phyloP scores from a whole-genome alignment of 1,139 yeast genomes.

The Debaryomycetaceae sp. region DNA sequence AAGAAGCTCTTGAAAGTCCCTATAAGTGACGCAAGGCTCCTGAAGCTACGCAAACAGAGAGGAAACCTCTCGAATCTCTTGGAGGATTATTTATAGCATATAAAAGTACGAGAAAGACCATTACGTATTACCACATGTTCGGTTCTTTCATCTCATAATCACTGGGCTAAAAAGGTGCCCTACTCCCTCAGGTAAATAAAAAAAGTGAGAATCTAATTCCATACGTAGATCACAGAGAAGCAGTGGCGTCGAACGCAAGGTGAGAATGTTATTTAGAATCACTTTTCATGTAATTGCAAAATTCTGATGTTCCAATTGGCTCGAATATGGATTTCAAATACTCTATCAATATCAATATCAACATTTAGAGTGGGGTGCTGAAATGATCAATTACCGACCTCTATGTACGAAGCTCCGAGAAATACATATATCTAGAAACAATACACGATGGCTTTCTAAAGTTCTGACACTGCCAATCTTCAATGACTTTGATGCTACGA shows the following conservation, averaged over 20 bases:
- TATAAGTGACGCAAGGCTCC: slow-evolving; percentile 26
- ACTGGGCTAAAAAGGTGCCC: too few relatives aligned
- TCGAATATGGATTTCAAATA: too few relatives aligned
- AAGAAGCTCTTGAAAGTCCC: slow-evolving; percentile 35
- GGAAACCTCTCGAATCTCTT: slow-evolving; percentile 30
- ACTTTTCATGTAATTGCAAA: neutral
- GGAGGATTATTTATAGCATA: slow-evolving; percentile 9
- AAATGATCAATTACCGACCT: neutral
- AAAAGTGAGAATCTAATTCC: too few relatives aligned
- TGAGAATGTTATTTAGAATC: too few relatives aligned
- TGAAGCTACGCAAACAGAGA: slow-evolving; percentile 32
- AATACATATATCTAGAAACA: neutral
- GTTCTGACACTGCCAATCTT: neutral
- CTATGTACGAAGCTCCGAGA: neutral
- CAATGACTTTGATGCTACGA: slow-evolving; percentile 19
- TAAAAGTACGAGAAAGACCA: neutral
- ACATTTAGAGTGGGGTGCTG: neutral
- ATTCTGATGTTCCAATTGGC: neutral
- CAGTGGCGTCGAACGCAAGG: too few relatives aligned
- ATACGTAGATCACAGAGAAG: too few relatives aligned
- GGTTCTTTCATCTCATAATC: too few relatives aligned
- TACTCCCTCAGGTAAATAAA: too few relatives aligned
- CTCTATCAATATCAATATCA: neutral
- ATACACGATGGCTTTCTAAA: neutral
- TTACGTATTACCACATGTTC: too few relatives aligned